Evolutionary conservation across 2,329 filamentous ascomycete species (phyloP).

Genomic region (Verticillium tricorpus): DNA sequence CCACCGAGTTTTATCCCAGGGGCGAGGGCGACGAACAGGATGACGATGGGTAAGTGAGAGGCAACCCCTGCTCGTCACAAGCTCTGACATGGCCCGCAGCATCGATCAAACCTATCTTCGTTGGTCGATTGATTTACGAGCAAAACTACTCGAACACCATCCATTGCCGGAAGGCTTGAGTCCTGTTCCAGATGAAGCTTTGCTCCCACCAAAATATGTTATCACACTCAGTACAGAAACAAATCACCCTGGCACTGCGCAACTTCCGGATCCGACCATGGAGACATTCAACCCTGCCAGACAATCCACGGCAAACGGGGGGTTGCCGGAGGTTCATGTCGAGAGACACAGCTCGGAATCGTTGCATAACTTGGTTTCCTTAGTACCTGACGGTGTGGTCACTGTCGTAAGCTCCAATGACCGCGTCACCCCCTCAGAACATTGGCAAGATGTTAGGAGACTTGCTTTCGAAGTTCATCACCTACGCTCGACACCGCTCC

Average conservation of each 20-base stretch:
- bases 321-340: neutral
- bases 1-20: constrained; percentile 66
- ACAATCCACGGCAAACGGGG: neutral
- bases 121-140: constrained; percentile 67
- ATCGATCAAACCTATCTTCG: constrained; percentile 77
- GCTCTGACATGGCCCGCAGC: constrained; percentile 35
- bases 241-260: neutral
- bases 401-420: constrained; percentile 62
- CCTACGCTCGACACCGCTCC: constrained; percentile 5
- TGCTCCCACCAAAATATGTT: constrained; percentile 72
- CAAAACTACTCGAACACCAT: constrained; percentile 60
- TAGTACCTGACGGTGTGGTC: constrained; percentile 40
- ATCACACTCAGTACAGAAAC: constrained; percentile 23
- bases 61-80: neutral
- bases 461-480: constrained; percentile 54
- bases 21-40: constrained; percentile 94
- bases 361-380: neutral
- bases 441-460: constrained; percentile 93
- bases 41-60: constrained; percentile 72
- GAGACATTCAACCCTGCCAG: neutral
- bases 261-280: too few species aligned
- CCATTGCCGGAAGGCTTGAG: constrained; percentile 63
- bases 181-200: constrained; percentile 69
- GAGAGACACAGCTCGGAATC: neutral
- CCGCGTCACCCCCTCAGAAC: constrained; percentile 67